A percentile compares a stretch with the other conserved stretches of the same genome.
Evolutionary conservation across 768 basidiomycete genomes (phyloP).

Genomic region (Psilocybe cubensis): DNA sequence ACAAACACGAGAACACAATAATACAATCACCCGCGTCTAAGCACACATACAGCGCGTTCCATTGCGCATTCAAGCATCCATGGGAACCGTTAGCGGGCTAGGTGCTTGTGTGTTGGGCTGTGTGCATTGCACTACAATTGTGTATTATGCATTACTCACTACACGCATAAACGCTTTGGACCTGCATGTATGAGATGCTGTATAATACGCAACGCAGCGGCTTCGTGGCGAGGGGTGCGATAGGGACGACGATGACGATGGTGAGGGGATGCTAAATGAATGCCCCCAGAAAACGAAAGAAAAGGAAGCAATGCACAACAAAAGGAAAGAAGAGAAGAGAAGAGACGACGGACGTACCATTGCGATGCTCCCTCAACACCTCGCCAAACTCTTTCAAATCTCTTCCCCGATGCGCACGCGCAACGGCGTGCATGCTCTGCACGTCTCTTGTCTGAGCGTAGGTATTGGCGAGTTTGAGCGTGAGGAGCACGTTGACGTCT

Average conservation of each 20-base stretch:
- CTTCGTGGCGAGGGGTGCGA: neutral
- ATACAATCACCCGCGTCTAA: too few relatives aligned
- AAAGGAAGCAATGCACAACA: too few relatives aligned
- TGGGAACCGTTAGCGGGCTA: too few relatives aligned
- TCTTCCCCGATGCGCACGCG: conserved; percentile 90
- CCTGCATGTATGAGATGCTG: too few relatives aligned
- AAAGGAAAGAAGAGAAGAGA: neutral
- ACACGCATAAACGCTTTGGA: too few relatives aligned
- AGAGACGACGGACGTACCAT: conserved; percentile 45
- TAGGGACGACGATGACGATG: neutral
- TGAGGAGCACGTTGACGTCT: conserved; percentile 86
- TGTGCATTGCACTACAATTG: too few relatives aligned
- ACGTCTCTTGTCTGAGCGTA: conserved; percentile 89
- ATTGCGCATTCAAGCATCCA: too few relatives aligned
- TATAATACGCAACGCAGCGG: too few relatives aligned
- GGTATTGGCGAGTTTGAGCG: conserved; percentile 85
- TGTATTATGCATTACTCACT: too few relatives aligned
- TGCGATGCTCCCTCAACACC: conserved; percentile 83
- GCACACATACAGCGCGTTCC: too few relatives aligned
- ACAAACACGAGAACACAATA: too few relatives aligned
- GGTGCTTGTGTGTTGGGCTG: too few relatives aligned
- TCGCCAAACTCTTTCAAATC: conserved; percentile 90
- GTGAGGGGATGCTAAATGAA: neutral
- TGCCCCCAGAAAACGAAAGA: neutral
- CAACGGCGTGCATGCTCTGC: conserved; percentile 95